Conservation (phyloP, 2,329 filamentous ascomycete species). For the Ophiostoma piceae region DNA sequence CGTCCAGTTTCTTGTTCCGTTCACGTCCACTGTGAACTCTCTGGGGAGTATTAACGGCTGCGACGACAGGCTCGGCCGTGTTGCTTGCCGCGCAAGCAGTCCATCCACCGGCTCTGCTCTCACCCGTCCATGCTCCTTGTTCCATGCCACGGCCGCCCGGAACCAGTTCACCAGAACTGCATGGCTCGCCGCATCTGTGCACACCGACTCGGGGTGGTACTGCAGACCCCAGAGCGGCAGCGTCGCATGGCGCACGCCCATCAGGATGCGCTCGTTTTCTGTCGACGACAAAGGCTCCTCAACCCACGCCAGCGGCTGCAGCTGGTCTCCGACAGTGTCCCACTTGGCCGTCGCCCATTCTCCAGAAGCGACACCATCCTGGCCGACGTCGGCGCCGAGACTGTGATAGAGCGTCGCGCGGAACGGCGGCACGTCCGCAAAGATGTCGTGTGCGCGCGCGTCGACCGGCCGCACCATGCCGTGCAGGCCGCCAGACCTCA, state of each 20-base stretch:
- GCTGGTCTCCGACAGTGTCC: slow-evolving; percentile 34
- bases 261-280: slow-evolving; percentile 55
- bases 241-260: slow-evolving; percentile 63
- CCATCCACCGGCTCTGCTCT: slow-evolving; percentile 21
- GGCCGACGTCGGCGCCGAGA: slow-evolving; percentile 51
- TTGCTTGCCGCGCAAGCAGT: slow-evolving; percentile 33
- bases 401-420: slow-evolving; percentile 74
- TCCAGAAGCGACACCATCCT: slow-evolving; percentile 37
- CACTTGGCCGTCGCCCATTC: slow-evolving; percentile 41
- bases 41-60: slow-evolving; percentile 10
- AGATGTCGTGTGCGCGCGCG: slow-evolving; percentile 52
- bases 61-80: slow-evolving; percentile 35
- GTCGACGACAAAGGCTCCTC: slow-evolving; percentile 38
- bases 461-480: slow-evolving; percentile 61
- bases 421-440: slow-evolving; percentile 53
- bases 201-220: slow-evolving; percentile 86
- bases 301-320: slow-evolving; percentile 60
- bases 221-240: slow-evolving; percentile 83
- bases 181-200: slow-evolving; percentile 63
- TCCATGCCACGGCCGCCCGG: slow-evolving; percentile 57
- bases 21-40: neutral
- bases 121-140: slow-evolving; percentile 33
- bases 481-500: slow-evolving; percentile 66
- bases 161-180: slow-evolving; percentile 73
- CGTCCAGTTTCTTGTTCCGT: neutral